phyloP scores from a whole-genome alignment of 2,329 filamentous ascomycete species.

The Myriangium duriaei region DNA sequence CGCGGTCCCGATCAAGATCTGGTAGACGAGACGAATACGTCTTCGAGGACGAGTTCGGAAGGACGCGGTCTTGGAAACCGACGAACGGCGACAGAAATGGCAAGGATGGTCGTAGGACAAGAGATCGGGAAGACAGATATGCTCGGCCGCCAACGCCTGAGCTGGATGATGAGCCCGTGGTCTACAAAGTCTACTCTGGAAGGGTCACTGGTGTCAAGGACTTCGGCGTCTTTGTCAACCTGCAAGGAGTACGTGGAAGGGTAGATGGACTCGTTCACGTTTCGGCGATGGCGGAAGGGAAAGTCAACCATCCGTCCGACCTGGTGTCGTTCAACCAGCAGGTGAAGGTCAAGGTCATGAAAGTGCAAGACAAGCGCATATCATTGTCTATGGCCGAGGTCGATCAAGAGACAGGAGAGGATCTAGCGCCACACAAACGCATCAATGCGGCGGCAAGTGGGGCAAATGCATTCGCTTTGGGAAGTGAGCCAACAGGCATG shows the following conservation, averaged over 20 bases:
- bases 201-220: constrained; percentile 87
- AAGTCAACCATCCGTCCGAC: constrained; percentile 87
- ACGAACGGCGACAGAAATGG: constrained; percentile 31
- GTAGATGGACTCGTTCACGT: constrained; percentile 91
- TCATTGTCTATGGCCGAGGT: constrained; percentile 96
- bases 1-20: constrained; percentile 36
- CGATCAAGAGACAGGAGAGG: constrained; percentile 75
- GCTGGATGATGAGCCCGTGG: constrained; percentile 65
- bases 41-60: constrained; percentile 48
- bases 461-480: constrained; percentile 75
- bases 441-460: constrained; percentile 78
- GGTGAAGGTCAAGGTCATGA: constrained; percentile 87
- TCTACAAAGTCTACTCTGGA: constrained; percentile 83
- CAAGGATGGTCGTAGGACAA: constrained; percentile 31
- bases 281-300: constrained; percentile 72
- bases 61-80: constrained; percentile 30
- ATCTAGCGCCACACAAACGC: constrained; percentile 64
- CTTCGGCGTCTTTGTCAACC: constrained; percentile 88
- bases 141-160: constrained; percentile 56
- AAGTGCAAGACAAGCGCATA: constrained; percentile 68
- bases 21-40: constrained; percentile 39
- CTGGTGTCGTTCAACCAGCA: constrained; percentile 66
- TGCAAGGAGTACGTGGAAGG: constrained; percentile 76
- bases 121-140: constrained; percentile 45
- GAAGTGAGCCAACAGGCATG: constrained; percentile 42